phyloP scores from a whole-genome alignment of 768 basidiomycete species.

The Hericium alpestre region DNA sequence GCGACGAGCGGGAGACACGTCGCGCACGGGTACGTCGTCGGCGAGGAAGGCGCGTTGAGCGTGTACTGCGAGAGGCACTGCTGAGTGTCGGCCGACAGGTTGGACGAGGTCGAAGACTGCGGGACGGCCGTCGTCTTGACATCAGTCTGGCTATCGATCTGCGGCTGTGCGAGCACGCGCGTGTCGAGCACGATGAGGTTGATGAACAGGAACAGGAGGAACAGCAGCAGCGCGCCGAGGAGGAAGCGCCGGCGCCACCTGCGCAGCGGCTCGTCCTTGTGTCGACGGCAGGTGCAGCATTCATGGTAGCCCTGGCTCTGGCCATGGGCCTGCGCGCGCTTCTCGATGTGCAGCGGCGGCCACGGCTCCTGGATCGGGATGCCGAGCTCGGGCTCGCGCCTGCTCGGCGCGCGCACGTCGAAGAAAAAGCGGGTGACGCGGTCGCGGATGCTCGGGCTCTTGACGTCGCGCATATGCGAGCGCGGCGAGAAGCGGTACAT shows the following conservation, averaged over 20 bases:
- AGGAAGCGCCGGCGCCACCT: conserved; percentile 22
- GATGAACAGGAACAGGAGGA: conserved; percentile 34
- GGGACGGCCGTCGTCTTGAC: conserved; percentile 16
- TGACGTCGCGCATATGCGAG: conserved; percentile 12
- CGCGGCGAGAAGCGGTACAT: conserved; percentile 16
- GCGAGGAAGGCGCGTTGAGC: conserved; percentile 33
- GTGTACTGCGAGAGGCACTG: conserved; percentile 37
- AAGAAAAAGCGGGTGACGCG: conserved; percentile 28
- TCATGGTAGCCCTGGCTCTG: conserved; percentile 2
- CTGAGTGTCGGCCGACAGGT: conserved; percentile 29
- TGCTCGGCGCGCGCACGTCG: conserved; percentile 22
- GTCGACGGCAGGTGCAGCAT: conserved; percentile 16
- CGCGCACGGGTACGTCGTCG: conserved; percentile 35
- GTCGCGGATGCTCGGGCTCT: conserved; percentile 18
- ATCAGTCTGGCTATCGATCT: conserved; percentile 1
- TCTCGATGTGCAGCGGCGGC: conserved; percentile 31
- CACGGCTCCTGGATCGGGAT: conserved; percentile 23
- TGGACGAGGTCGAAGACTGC: conserved; percentile 7
- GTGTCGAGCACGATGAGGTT: conserved; percentile 29
- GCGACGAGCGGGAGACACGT: conserved; percentile 32
- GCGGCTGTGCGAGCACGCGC: conserved; percentile 20
- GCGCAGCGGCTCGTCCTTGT: conserved; percentile 16
- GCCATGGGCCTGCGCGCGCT: conserved; percentile 2
- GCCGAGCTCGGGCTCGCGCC: conserved; percentile 18
- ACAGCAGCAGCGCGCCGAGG: conserved; percentile 24